Evolutionary conservation across 2,329 filamentous ascomycete species (phyloP), one percentile per base, ranked within the genome.

Genomic region (Rosellinia necatrix): DNA sequence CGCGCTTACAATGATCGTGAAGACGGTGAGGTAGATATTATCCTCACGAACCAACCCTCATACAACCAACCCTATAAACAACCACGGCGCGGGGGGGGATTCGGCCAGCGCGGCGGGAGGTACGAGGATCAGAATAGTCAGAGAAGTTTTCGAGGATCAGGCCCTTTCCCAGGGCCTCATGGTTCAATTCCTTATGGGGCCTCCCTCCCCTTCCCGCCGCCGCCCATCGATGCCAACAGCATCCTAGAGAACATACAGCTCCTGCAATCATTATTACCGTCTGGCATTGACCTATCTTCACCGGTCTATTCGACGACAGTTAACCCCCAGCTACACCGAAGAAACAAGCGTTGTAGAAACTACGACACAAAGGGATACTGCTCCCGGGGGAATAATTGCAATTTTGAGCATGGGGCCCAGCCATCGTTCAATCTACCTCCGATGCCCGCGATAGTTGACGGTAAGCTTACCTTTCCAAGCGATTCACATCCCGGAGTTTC

Each of bases 321-420:
- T 46, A 50, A 55, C 19, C 53, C 56, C 30, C 48, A 62, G 29
- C 54, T 69, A 35, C 68, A 67, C 34, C 74, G 73, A 53, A 75
- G 71, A 44, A 76, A 73, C 60, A 72, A 78, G 53, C 78, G 83
- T 55, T 92, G 89, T 67, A 78, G 82, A 54, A 86, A 91, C 69
- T 91, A 89, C 64, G 87, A 91, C 55, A 82, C 75, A 1, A 89
- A 89, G 63, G 90, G 90, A 0, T 90, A 82, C 65, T 92, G 90
- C 67, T 80, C 84, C 5, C 76, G 85, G 34, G 88, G 88, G 3
- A 83, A 78, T 64, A 81, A 79, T 19, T 92, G 90, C 71, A 80
- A 78, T 34, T 91, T 83, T 64, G 85, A 91, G 63, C 90, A 93
- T 68, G 84, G 82, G 7, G 77, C 79, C 47, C 79, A 84, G 59